Base-by-base conservation (phyloP, 1,284 basidiomycete genomes). In the Erythrobasidium hasegawianum region DNA sequence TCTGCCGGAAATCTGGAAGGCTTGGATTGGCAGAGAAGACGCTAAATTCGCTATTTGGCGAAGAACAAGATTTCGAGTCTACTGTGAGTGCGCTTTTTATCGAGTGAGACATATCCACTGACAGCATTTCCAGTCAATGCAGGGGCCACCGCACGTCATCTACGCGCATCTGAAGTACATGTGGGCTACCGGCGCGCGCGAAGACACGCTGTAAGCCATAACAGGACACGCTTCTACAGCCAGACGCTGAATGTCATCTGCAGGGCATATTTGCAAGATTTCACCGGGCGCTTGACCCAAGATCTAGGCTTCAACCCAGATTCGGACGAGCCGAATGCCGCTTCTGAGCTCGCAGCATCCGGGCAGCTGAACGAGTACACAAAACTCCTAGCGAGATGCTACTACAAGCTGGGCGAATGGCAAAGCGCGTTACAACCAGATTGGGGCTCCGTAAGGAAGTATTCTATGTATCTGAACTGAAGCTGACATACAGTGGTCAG, bases 341-440 rank as follows among this genome's bases (percentile, higher is more conserved):
- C 57, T 47, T 74, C 73, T 70, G 71, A 77, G 75, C 83, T 83
- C 70, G 82, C 81, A 65, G 87, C 83, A 74, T 81, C 81, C 73
- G 89, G 76, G 24, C 75, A 85, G 76, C 80, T 86, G 62, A 82
- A 83, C 24, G 90, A 92, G 73, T 83, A 92, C 67, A 90, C 90
- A 0, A 85, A 87, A 55, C 81, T 98, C 11, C 83, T 98, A n/a
- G 95, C 95, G 0, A 85, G 95, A 27, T 98, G 95, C 79, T 95
- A 92, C 79, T 92, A 95, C 80, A 98, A 98, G 79, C 86, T 91
- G 69, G 96, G 92, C 16, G 86, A 95, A 78, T 99, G 96, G 96
- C 91, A 97, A 77, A 83, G 85, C 18, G 85, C 86, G 16, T 79
- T 95, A 43, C 84, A 86, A 74, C 85, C 88, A 60, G 83, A 87